Conservation (phyloP, 306 rosid genomes). For the Fagus crenata region DNA sequence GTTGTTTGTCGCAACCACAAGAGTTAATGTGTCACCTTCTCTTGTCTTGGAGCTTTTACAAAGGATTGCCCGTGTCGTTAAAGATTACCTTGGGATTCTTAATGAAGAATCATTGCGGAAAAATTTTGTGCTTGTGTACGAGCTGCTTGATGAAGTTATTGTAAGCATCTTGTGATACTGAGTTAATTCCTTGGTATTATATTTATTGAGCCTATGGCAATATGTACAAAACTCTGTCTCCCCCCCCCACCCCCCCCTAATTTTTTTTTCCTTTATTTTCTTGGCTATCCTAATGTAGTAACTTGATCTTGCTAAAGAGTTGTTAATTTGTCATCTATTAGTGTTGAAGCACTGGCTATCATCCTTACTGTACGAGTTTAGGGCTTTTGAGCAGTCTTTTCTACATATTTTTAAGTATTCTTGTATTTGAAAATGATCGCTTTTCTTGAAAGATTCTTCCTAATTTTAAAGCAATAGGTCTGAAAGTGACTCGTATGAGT, state of each 20-base stretch:
- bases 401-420: no score
- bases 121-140: conserved; percentile 84
- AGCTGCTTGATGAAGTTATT: conserved; percentile 88
- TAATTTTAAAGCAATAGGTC: not conserved
- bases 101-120: conserved; percentile 77
- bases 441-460: not conserved
- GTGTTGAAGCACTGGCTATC: conserved; percentile 1
- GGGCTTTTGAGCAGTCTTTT: not conserved
- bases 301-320: not conserved
- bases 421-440: conserved; percentile 5
- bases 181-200: conserved; percentile 16
- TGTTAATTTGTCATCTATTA: not conserved
- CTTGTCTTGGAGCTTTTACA: conserved; percentile 85
- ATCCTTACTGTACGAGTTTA: not conserved
- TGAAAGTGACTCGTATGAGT: not conserved
- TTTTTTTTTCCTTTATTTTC: not conserved
- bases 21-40: conserved; percentile 67
- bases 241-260: conserved; percentile 11
- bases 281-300: not conserved
- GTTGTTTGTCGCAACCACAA: conserved; percentile 81
- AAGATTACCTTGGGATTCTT: conserved; percentile 85
- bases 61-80: conserved; percentile 82
- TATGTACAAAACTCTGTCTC: conserved; percentile 13
- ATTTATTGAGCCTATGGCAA: conserved; percentile 14
- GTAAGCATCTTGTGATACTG: conserved; percentile 45